A percentile compares a stretch with the other conserved stretches of the same genome.
Evolutionary conservation across 306 rosid species (phyloP).

Genomic region (Heteromeles arbutifolia): DNA sequence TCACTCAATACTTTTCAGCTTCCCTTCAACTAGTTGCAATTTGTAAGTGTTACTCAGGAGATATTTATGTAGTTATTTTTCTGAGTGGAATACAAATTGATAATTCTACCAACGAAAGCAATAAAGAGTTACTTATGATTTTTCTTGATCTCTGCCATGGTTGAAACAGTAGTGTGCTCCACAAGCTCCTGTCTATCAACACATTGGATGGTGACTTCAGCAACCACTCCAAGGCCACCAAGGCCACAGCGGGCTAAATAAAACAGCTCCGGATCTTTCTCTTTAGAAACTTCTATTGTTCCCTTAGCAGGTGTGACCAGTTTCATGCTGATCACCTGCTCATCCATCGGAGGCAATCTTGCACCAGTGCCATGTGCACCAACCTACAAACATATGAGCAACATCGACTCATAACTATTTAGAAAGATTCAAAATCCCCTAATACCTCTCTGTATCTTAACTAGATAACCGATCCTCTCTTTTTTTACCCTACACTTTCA

Average conservation of each 20-base stretch:
- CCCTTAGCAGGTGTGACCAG: conserved; percentile 94
- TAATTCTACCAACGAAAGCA: neutral
- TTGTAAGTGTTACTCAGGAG: neutral
- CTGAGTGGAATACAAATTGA: neutral
- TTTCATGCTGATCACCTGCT: conserved; percentile 84
- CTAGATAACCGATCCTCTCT: neutral
- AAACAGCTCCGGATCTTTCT: conserved; percentile 83
- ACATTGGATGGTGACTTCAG: conserved; percentile 94
- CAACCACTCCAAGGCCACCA: conserved; percentile 96
- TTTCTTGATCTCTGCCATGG: conserved; percentile 76
- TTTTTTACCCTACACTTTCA: too few species aligned
- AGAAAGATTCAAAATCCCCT: neutral
- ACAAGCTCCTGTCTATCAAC: conserved; percentile 96
- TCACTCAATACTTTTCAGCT: neutral
- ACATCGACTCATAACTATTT: neutral
- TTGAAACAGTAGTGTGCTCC: conserved; percentile 81
- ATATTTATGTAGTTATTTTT: neutral
- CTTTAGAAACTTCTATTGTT: conserved; percentile 75
- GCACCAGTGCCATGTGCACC: conserved; percentile 99
- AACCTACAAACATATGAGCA: conserved; percentile 46
- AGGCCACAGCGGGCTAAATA: conserved; percentile 96
- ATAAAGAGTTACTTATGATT: conserved; percentile 69
- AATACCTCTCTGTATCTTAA: neutral
- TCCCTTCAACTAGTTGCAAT: conserved; percentile 3
- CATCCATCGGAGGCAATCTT: conserved; percentile 92